Evolutionary conservation across 2,329 filamentous ascomycete species (phyloP), one percentile per base, ranked within the genome.

Genomic region (Cryphonectria naterciae): DNA sequence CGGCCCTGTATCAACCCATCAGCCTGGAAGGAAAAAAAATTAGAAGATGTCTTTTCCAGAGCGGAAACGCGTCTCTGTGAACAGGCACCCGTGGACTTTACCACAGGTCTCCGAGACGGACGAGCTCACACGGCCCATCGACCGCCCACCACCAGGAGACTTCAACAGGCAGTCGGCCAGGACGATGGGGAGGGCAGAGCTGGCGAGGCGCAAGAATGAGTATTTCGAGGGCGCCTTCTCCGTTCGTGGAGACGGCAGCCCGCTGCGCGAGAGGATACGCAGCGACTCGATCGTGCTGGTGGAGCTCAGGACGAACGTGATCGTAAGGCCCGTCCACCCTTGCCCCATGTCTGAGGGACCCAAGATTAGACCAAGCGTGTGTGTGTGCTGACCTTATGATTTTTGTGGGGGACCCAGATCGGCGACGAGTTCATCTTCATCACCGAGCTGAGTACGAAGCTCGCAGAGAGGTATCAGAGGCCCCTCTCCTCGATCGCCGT

Each of bases 361-460:
- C 7, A 19, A n/a, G 17, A 22, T 22, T 19, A n/a, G 46, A 11
- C 6, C 8, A 49, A 8, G 32, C 32, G n/a, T 1, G 22, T 49
- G 22, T n/a, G 7, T 49, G 7, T n/a, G 37, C 61, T 68, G 39
- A 68, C 46, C 61, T 28, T n/a, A 7, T n/a, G 1, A n/a, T n/a
- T 49, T 8, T 49, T 19, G 6, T 62, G n/a, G 49, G 74, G 35
- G n/a, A 25, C 17, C 79, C 70, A 94, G 89, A 88, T 95, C 76
- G 87, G 91, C 74, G 92, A 95, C 77, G 91, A 95, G 76, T 91
- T 90, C 77, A 89, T 87, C 11, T 88, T 96, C 74, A 89, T 94
- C 65, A 92, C 89, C 15, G 89, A 92, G 76, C 84, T 97, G 25
- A 91, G 92, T 4, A 88, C 90, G 74, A 88, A 91, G 73, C 84